Conservation (phyloP, 1,284 basidiomycete species). For the Apiotrichum brassicae region DNA sequence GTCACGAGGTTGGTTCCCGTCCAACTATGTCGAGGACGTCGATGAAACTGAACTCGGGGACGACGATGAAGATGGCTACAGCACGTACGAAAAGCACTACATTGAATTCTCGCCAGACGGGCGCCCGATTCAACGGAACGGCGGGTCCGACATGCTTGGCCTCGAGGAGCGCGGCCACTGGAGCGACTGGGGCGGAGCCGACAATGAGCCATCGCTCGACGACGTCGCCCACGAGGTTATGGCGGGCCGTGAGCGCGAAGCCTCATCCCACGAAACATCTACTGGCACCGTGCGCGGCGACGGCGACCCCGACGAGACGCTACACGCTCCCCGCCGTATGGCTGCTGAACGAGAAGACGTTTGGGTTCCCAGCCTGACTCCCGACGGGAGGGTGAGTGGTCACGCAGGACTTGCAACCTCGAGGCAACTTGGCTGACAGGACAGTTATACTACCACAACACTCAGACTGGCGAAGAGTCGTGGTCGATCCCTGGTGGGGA, state of each 20-base stretch:
- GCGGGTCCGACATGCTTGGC: slow-evolving; percentile 21
- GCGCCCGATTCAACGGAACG: slow-evolving; percentile 51
- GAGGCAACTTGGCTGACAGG: too few relatives aligned
- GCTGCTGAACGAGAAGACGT: slow-evolving; percentile 26
- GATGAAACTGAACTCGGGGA: slow-evolving; percentile 70
- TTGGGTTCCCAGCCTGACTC: slow-evolving; percentile 47
- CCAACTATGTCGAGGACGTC: slow-evolving; percentile 82
- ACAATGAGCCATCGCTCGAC: slow-evolving; percentile 20
- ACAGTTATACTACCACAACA: slow-evolving; percentile 90
- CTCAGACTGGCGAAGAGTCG: slow-evolving; percentile 76
- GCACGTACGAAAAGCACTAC: slow-evolving; percentile 2
- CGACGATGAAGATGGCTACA: slow-evolving; percentile 2
- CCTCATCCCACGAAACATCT: neutral
- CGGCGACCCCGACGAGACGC: slow-evolving; percentile 12
- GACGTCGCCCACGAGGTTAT: slow-evolving; percentile 38
- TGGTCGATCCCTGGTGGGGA: slow-evolving; percentile 72
- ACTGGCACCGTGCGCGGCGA: neutral
- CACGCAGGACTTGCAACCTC: neutral
- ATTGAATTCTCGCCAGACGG: slow-evolving; percentile 62
- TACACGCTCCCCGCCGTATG: slow-evolving; percentile 4
- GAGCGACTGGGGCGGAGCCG: slow-evolving; percentile 17
- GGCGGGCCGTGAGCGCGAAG: slow-evolving; percentile 7
- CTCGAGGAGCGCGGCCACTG: slow-evolving; percentile 25
- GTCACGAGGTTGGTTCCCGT: slow-evolving; percentile 94
- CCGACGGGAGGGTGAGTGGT: slow-evolving; percentile 46